A percentile compares a stretch with the other conserved stretches of the same genome.
Evolutionary conservation across 371 early-diverging fungal species (phyloP).

Genomic region (Apophysomyces elegans): DNA sequence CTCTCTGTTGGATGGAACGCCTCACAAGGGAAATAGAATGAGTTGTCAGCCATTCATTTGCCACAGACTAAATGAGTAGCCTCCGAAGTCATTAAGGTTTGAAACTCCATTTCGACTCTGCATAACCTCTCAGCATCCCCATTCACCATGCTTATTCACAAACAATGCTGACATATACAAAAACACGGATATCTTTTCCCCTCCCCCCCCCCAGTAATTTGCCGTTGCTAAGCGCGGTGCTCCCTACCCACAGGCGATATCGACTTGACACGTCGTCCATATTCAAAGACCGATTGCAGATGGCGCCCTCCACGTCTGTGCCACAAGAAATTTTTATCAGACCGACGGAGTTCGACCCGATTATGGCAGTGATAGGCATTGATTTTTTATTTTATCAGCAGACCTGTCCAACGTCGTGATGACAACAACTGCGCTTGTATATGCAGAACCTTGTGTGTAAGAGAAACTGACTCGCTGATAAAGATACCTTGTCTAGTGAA

Average conservation of each 20-base stretch:
- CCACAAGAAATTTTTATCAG: slow-evolving; percentile 7
- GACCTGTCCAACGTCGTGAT: not conserved
- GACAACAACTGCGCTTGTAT: slow-evolving; percentile 1
- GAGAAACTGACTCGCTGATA: not conserved
- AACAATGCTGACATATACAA: no score
- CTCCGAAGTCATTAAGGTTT: slow-evolving; percentile 6
- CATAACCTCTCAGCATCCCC: not conserved
- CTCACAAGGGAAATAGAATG: no score
- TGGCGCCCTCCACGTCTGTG: slow-evolving; percentile 2
- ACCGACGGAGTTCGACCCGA: slow-evolving; percentile 5
- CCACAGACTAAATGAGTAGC: not conserved
- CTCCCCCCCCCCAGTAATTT: not conserved
- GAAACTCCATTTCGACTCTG: slow-evolving; percentile 11
- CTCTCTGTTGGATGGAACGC: no score
- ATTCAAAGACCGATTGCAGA: slow-evolving; percentile 3
- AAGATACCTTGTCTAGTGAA: no score
- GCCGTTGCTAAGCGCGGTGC: not conserved
- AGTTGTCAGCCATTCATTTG: not conserved
- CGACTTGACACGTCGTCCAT: not conserved
- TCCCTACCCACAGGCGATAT: not conserved
- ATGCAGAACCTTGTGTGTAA: not conserved
- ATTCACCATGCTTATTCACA: not conserved
- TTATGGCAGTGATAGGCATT: not conserved
- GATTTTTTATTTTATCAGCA: not conserved
- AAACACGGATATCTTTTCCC: no score